Base-by-base conservation (phyloP, 805 yeast species). In the Naumovozyma baii region DNA sequence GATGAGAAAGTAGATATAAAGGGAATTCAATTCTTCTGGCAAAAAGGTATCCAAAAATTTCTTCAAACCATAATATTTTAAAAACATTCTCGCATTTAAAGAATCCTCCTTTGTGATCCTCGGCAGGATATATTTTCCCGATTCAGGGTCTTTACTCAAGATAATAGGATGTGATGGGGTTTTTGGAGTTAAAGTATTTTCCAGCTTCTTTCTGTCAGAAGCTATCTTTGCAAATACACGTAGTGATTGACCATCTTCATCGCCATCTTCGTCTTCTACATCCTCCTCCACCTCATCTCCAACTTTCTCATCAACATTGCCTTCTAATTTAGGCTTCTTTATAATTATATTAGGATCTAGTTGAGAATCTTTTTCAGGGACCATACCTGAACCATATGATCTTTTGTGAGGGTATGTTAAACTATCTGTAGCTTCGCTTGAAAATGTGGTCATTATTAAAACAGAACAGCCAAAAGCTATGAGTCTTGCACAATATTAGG, bases 31-130 rank as follows among this genome's bases (percentile, higher is more conserved):
- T 4, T 73, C 72, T 2, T 69, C 68, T 2, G 88, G 83, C 19
- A 84, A 57, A 46, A 74, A 81, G 36, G 66, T 66, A 38, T 75
- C 76, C 35, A 84, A 56, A 50, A 85, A 86, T 40, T 62, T 58
- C 46, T 69, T 61, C 19, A 73, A 67, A 0, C 95, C 95, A 42
- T 73, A 57, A 5, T 62, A 56, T 49, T 81, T 81, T 38, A 87
- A 59, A 50, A 53, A 75, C 35, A 67, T 63, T 39, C 80, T 64
- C 1, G 77, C 74, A 36, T 66, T 66, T 13, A 67, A 55, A 12
- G 72, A 62, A 30, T 67, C 66, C 30, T 69, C 72, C 35, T 66
- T 69, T 1, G 73, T 60, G 18, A 64, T 55, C 3, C 44, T 40
- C 1, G 73, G 73, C 14, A 63, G 47, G 3, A 52, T 44, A 51